phyloP scores from a whole-genome alignment of 106 monocot genomes.

The Dioscorea alata region DNA sequence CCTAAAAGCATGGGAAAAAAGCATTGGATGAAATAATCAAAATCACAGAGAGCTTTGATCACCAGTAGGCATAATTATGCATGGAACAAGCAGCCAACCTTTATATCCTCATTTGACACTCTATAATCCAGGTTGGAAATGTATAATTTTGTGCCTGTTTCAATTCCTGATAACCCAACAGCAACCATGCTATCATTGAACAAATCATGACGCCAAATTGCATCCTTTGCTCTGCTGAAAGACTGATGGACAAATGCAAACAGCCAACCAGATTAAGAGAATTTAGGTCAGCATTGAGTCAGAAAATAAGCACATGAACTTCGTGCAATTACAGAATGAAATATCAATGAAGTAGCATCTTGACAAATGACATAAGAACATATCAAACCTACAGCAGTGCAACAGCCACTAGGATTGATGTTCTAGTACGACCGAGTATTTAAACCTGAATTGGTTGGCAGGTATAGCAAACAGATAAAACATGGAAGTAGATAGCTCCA shows the following conservation, averaged over 20 bases:
- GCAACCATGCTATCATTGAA: conserved; percentile 76
- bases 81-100: conserved; percentile 43
- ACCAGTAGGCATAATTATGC: not conserved
- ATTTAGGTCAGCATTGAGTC: conserved; percentile 17
- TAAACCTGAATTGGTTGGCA: conserved; percentile 9
- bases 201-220: conserved; percentile 66
- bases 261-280: conserved; percentile 33
- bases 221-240: conserved; percentile 68
- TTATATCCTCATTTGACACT: conserved; percentile 95
- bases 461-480: conserved; percentile 30
- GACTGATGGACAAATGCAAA: conserved; percentile 56
- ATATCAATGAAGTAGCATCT: conserved; percentile 12
- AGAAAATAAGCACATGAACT: conserved; percentile 20
- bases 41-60: not conserved
- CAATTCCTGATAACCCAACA: conserved; percentile 50
- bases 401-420: conserved; percentile 8
- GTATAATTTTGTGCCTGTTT: conserved; percentile 77
- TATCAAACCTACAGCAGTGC: conserved; percentile 9
- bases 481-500: conserved; percentile 43
- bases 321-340: conserved; percentile 20
- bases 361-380: conserved; percentile 17
- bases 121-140: conserved; percentile 96
- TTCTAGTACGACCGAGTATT: conserved; percentile 5
- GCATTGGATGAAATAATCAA: not conserved
- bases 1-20: conserved; percentile 33